A percentile compares a stretch with the other conserved stretches of the same genome.
phyloP scores from a whole-genome alignment of 78 protist genomes.

The Guillardia theta region DNA sequence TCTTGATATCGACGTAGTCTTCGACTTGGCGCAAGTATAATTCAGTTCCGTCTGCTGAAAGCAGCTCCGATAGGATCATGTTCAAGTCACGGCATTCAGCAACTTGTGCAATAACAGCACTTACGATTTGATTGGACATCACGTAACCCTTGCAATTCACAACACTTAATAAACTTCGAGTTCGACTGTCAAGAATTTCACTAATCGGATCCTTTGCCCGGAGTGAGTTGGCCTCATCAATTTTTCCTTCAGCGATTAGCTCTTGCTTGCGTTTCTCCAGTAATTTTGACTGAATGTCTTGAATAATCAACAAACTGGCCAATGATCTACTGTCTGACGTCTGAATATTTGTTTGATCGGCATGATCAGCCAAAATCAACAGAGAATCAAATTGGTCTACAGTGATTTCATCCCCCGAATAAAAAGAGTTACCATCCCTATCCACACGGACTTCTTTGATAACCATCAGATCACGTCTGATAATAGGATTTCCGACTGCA shows the following conservation, averaged over 20 bases:
- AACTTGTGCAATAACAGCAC: slow-evolving; percentile 19
- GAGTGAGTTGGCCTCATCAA: neutral
- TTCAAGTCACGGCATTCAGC: slow-evolving; percentile 52
- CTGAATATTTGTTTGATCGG: neutral
- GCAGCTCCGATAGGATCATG: slow-evolving; percentile 34
- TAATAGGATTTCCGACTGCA: neutral
- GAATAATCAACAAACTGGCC: slow-evolving; percentile 2
- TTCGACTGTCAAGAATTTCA: slow-evolving; percentile 6
- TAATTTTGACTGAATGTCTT: slow-evolving; percentile 9
- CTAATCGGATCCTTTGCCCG: neutral
- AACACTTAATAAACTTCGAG: neutral
- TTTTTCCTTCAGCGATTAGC: too few species aligned
- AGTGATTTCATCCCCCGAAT: neutral
- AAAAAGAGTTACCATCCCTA: neutral
- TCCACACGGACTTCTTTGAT: neutral
- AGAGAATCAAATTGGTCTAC: neutral
- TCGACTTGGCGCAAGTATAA: neutral
- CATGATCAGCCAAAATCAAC: slow-evolving; percentile 7
- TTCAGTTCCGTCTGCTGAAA: slow-evolving; percentile 13
- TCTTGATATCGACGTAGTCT: neutral
- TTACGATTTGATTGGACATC: slow-evolving; percentile 39
- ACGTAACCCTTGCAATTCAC: slow-evolving; percentile 22
- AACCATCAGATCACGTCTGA: neutral
- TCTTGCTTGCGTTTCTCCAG: neutral
- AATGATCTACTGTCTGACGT: neutral